Evolutionary conservation across 83 land plant species (phyloP).

Genomic region (Isoetes engelmannii): DNA sequence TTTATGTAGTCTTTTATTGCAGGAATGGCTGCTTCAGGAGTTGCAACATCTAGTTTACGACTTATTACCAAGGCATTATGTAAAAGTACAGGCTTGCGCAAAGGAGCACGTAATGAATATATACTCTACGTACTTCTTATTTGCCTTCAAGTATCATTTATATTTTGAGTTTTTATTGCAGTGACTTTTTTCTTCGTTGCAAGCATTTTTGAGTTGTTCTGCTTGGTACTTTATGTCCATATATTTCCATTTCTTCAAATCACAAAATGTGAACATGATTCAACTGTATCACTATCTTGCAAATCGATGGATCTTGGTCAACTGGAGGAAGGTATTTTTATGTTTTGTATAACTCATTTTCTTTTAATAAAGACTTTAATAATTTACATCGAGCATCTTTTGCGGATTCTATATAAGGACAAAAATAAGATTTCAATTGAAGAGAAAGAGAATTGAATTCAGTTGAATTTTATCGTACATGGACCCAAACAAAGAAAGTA

Average conservation of each 20-base stretch:
- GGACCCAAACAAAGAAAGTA: no score
- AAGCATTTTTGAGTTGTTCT: neutral
- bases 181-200: neutral
- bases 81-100: neutral
- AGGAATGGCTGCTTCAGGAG: slow-evolving; percentile 1
- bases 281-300: no score
- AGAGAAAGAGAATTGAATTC: no score
- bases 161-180: neutral
- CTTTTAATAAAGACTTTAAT: no score
- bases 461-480: no score
- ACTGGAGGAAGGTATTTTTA: no score
- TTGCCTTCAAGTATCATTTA: neutral
- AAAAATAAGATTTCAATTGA: no score
- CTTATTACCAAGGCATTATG: neutral
- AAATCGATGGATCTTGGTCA: no score
- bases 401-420: no score
- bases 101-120: neutral
- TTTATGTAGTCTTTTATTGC: neutral
- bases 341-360: no score
- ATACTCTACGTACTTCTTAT: neutral
- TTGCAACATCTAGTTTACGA: neutral
- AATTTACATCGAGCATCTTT: no score
- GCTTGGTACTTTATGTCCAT: neutral
- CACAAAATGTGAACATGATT: no score
- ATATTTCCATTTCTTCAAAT: neutral